These are phyloP conservation scores for Leccinum olivaceopallidum DNA, from an alignment of 768 basidiomycete genomes.

Conservation along the genomic window DNA sequence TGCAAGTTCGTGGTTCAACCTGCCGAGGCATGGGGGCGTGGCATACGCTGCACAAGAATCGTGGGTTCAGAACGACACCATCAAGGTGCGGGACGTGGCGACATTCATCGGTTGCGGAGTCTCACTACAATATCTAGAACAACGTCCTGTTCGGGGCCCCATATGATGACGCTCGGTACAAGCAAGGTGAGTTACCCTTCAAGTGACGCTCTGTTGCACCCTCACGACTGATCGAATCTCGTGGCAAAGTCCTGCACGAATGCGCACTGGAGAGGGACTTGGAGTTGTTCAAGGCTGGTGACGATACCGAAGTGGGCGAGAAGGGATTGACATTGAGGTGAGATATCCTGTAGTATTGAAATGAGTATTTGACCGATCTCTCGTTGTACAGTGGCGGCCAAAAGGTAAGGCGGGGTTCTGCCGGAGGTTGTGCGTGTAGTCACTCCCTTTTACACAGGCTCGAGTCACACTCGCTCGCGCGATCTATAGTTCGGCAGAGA, in stretches of 20 bases:
- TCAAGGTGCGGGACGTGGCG: not conserved
- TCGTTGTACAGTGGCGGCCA: conserved; percentile 1
- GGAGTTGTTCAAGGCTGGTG: not conserved
- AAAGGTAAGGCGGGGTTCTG: not conserved
- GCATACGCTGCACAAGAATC: conserved; percentile 5
- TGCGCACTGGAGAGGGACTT: conserved; percentile 3
- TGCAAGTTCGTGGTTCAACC: conserved; percentile 2
- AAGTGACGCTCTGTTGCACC: not conserved
- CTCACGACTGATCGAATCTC: not conserved
- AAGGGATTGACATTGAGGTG: conserved; percentile 6
- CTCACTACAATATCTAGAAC: not conserved
- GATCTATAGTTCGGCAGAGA: conserved; percentile 2
- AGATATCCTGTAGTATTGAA: not conserved
- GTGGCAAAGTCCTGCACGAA: not conserved
- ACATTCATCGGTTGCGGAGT: not conserved
- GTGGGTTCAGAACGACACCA: conserved; percentile 8
- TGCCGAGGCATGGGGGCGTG: conserved; percentile 2
- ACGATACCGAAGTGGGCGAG: conserved; percentile 5
- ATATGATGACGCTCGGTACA: not conserved
- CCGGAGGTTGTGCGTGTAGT: too few species aligned
- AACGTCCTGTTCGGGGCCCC: conserved; percentile 2
- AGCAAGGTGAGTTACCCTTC: conserved; percentile 1
- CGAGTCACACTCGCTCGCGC: conserved; percentile 4
- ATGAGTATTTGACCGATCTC: not conserved
- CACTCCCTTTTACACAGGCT: not conserved